Percentiles rank a stretch among this genome's conserved stretches.
These are phyloP conservation scores for Pelargonium exstipulatum DNA, from an alignment of 441 rosid genomes.

Conservation along the genomic window DNA sequence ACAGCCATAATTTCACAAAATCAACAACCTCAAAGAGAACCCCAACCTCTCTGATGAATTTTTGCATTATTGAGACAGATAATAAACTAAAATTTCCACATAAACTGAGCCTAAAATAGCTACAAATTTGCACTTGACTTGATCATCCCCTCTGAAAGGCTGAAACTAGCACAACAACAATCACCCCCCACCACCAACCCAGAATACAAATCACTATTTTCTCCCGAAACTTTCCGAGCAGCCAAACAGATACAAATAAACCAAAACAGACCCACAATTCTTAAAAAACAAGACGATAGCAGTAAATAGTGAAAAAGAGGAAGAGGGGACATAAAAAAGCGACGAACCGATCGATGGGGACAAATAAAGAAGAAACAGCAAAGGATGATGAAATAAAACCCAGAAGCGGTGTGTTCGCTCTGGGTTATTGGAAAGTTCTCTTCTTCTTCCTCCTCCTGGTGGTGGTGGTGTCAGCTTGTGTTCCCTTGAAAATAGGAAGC, in stretches of 20 bases:
- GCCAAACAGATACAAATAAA: slow-evolving; percentile 20
- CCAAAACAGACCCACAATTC: slow-evolving; percentile 8
- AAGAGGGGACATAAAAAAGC: slow-evolving; percentile 18
- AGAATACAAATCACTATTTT: slow-evolving; percentile 11
- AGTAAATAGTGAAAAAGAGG: slow-evolving; percentile 10
- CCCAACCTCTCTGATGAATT: not conserved
- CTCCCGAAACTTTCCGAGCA: slow-evolving; percentile 19
- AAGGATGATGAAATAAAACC: slow-evolving; percentile 11
- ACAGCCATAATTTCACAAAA: not conserved
- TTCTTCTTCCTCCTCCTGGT: slow-evolving; percentile 30
- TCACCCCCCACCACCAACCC: not conserved
- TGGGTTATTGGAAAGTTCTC: slow-evolving; percentile 14
- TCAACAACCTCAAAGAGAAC: slow-evolving; percentile 7
- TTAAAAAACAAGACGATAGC: slow-evolving; percentile 9
- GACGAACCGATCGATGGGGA: not conserved
- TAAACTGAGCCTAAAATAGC: slow-evolving; percentile 2
- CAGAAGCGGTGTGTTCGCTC: slow-evolving; percentile 1
- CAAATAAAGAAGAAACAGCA: not conserved
- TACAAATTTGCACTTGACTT: slow-evolving; percentile 8
- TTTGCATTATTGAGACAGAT: not conserved
- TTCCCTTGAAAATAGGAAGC: slow-evolving; percentile 20
- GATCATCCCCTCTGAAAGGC: not conserved
- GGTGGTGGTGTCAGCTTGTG: slow-evolving; percentile 11
- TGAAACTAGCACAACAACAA: not conserved
- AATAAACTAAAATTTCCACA: slow-evolving; percentile 6